Conservation (phyloP, 2,329 filamentous ascomycete genomes). For the Purpureocillium lavendulum region DNA sequence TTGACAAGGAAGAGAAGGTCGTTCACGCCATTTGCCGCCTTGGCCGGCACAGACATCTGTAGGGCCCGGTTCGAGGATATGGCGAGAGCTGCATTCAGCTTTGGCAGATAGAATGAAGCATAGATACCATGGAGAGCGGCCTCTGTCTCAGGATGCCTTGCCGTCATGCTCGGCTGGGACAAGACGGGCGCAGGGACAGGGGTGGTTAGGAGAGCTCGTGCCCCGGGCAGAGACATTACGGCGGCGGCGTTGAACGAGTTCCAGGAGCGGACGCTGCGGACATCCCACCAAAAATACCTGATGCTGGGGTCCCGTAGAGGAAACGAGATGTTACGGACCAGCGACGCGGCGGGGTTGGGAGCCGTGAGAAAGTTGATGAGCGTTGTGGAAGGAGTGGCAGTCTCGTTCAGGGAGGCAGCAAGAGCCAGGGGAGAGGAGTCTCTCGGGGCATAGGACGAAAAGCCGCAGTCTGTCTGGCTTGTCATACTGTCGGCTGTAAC, state of each 20-base stretch:
- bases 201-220: slow-evolving; percentile 64
- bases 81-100: slow-evolving; percentile 76
- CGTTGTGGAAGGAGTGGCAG: slow-evolving; percentile 46
- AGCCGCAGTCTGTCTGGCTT: slow-evolving; percentile 31
- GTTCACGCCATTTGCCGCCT: slow-evolving; percentile 36
- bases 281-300: slow-evolving; percentile 93
- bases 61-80: slow-evolving; percentile 63
- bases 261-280: slow-evolving; percentile 82
- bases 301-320: slow-evolving; percentile 56
- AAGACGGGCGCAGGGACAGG: slow-evolving; percentile 56
- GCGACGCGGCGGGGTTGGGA: slow-evolving; percentile 71
- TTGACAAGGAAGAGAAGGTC: slow-evolving; percentile 60
- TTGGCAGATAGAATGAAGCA: slow-evolving; percentile 70
- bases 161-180: slow-evolving; percentile 46
- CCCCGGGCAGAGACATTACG: slow-evolving; percentile 64
- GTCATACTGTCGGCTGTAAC: slow-evolving; percentile 5
- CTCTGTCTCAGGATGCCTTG: slow-evolving; percentile 71
- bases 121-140: slow-evolving; percentile 67
- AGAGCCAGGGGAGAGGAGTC: slow-evolving; percentile 35
- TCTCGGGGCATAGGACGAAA: slow-evolving; percentile 36
- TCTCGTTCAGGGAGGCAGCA: slow-evolving; percentile 33
- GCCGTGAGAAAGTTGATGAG: slow-evolving; percentile 70
- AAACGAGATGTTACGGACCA: slow-evolving; percentile 73
- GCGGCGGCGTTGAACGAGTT: slow-evolving; percentile 65
- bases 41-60: slow-evolving; percentile 35